Evolutionary conservation across 2,329 filamentous ascomycete genomes (phyloP).

Genomic region (Aspergillus udagawae): DNA sequence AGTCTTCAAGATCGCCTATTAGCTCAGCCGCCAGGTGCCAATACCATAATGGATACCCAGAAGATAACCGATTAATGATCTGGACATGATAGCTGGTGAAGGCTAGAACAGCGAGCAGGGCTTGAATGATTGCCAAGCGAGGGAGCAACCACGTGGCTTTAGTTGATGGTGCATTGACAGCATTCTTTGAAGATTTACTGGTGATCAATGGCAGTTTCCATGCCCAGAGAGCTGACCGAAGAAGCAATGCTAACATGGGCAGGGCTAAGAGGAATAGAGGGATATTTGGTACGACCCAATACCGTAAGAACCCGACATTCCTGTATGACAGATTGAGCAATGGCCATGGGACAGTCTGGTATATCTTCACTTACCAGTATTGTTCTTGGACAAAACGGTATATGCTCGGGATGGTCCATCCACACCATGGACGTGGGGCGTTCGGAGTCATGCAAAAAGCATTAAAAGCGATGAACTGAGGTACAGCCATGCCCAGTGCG

Average conservation of each 20-base stretch:
- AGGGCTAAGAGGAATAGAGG: slow-evolving; percentile 81
- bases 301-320: slow-evolving; percentile 81
- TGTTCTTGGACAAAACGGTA: slow-evolving; percentile 83
- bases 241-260: slow-evolving; percentile 69
- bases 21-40: slow-evolving; percentile 62
- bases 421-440: slow-evolving; percentile 68
- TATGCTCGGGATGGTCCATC: slow-evolving; percentile 70
- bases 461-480: slow-evolving; percentile 71
- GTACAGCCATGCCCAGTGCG: slow-evolving; percentile 62
- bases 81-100: slow-evolving; percentile 86
- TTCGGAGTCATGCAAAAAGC: slow-evolving; percentile 57
- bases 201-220: slow-evolving; percentile 30
- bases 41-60: slow-evolving; percentile 87
- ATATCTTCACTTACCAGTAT: slow-evolving; percentile 68
- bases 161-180: slow-evolving; percentile 8
- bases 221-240: slow-evolving; percentile 55
- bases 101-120: slow-evolving; percentile 66
- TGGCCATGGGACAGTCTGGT: background rate
- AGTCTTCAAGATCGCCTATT: slow-evolving; percentile 17
- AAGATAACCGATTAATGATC: slow-evolving; percentile 84
- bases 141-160: slow-evolving; percentile 32
- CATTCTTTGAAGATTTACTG: slow-evolving; percentile 8
- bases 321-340: slow-evolving; percentile 45
- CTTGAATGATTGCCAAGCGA: slow-evolving; percentile 67
- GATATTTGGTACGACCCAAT: slow-evolving; percentile 84